Evolutionary conservation across 2,329 filamentous ascomycete genomes (phyloP).

Genomic region (Colletotrichum sp.): DNA sequence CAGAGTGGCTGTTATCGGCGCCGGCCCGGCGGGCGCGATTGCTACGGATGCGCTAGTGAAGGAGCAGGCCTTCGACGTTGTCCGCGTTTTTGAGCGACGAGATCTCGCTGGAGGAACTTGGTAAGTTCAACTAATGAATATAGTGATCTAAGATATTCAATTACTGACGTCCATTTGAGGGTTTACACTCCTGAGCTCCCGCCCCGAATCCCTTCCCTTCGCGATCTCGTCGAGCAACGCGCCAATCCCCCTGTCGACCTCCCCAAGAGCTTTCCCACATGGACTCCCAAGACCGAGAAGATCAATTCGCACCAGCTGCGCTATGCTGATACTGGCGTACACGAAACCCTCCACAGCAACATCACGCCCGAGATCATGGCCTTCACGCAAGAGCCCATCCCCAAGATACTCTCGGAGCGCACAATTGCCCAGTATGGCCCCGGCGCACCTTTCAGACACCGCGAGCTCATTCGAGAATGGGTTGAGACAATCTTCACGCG

Average conservation of each 20-base stretch:
- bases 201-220: neutral
- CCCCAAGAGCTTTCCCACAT: neutral
- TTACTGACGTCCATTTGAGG: neutral
- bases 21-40: neutral
- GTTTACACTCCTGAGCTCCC: neutral
- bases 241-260: neutral
- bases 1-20: neutral
- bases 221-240: neutral
- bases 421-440: neutral
- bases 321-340: neutral
- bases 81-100: neutral
- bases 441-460: neutral
- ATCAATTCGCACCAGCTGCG: neutral
- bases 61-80: neutral
- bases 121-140: fast-evolving
- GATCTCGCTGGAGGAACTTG: neutral
- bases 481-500: neutral
- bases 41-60: neutral
- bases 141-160: fast-evolving
- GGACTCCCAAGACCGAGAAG: neutral
- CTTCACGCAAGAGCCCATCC: neutral
- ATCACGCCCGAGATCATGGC: neutral
- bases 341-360: neutral
- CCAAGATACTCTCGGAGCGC: neutral
- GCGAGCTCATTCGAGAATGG: neutral